Evolutionary conservation across 2,329 filamentous ascomycete genomes (phyloP), one percentile per base, ranked within the genome.

Genomic region (Neonectria coccinea): DNA sequence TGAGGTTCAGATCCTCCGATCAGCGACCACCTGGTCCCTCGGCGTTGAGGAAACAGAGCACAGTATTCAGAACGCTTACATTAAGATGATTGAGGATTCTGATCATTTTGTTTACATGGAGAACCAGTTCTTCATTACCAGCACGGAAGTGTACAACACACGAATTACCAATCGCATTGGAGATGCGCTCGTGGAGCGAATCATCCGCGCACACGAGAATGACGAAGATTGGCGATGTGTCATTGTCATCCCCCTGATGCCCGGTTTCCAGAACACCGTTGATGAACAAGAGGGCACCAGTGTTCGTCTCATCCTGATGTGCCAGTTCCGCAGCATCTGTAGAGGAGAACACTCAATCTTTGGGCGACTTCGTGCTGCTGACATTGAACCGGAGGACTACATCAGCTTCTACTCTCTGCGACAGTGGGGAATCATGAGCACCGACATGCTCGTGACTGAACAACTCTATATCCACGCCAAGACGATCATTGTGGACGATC

Each of bases 41-140:
- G 96, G 96, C 16, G 94, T 94, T 14, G 91, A 93, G 60, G 88
- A 93, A 64, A 92, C 91, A 1, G 96, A 99, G 77, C 91, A 94
- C 78, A 98, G 95, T 76, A 98, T 99, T 76, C 94, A 97, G 85
- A 96, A 91, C 68, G 95, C 96, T 4, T 98, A 98, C 75, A 87
- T 97, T 70, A 96, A 97, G 77, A 89, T 97, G 83, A 99, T 99
- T 71, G 91, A 96, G 69, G 91, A 95, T 68, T 97, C 94, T 2
- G 93, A 99, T 52, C 96, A 98, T 78, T 97, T 97, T 74, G 93
- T 98, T 56, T 98, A 99, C 79, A 97, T 98, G 70, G 96, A 99
- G 78, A 99, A 99, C 76, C 96, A 99, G 76, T 99, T 98, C 80
- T 99, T 97, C 82, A 92, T 99, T 78, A 97, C 93, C 39, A 97